Base-by-base conservation (phyloP, 108 stramenopile genomes). In the Aurantiochytrium sp. region DNA sequence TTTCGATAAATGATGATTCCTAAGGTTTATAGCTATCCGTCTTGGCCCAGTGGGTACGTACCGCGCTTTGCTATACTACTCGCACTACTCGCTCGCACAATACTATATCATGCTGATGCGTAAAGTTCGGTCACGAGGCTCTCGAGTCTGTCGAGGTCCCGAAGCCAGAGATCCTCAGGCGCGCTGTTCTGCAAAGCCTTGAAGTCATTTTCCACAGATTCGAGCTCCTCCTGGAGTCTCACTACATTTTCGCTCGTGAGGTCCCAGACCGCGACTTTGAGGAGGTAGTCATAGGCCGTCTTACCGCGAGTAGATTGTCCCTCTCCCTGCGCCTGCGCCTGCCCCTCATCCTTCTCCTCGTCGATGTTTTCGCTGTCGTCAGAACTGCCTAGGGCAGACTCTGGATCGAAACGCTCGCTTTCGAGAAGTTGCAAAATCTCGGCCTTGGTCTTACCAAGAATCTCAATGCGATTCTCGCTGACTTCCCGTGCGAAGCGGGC, bases 261-360 rank as follows among this genome's bases (percentile, higher is more conserved):
- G 48, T 93, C 94, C 22, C 93, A 94, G 65, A 97, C 59, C 1
- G 95, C 95, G 91, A 95, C 94, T 87, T 93, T 95, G 19, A 96
- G 88, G 21, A 97, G 87, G 86, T 97, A 97, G 87, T 96, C 95
- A 65, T 91, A 97, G n/a, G n/a, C n/a, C n/a, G n/a, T n/a, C n/a
- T n/a, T n/a, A n/a, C n/a, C n/a, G n/a, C n/a, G n/a, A n/a, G n/a
- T n/a, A n/a, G n/a, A n/a, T n/a, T 30, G 10, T 34, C 15, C 34
- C 59, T 65, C 59, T 27, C 15, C 27, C 34, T 65, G 15, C 50
- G 50, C 53, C 36, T 54, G 37, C 15, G 89, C 86, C 42, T 65
- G 88, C 27, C 55, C 69, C 55, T 54, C 3, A 36, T 65, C 41
- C 24, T 21, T 69, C 1, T 86, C 91, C 36, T 68, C 89, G 4